Base-by-base conservation (phyloP, 768 basidiomycete genomes). In the Fistulinella prunicolor region DNA sequence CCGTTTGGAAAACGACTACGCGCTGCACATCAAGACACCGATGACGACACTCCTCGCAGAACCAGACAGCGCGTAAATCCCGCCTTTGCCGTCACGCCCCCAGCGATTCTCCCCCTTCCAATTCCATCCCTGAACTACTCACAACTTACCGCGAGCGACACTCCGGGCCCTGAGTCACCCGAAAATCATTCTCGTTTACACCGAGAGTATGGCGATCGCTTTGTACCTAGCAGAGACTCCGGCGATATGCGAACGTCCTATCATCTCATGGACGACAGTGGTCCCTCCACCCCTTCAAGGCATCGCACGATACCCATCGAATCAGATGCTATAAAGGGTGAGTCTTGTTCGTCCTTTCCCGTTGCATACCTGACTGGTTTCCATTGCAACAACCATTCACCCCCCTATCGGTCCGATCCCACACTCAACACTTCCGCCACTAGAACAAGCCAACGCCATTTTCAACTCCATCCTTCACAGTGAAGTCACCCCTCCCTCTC, bases 401-500 rank as follows among this genome's bases (percentile, higher is more conserved):
- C 55, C n/a, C n/a, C 44, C 62, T 61, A 47, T 48, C 35, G 36
- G n/a, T 38, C 40, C 13, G 46, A 65, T 66, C 51, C 54, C 56
- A 26, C 44, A 23, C 47, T 34, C 30, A 28, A 32, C 30, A 14
- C 4, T 14, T 32, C 30, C 26, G 38, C 47, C 39, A 39, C 23
- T 51, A 87, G 89, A 91, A 69, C 88, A 91, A 81, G 87, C 89
- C 45, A 91, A 91, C 61, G 75, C 85, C 10, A 79, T 90, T 44
- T 91, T 92, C 72, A 83, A 75, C 51, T 79, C 85, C 22, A 80
- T 91, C 51, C 71, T 91, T 17, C 82, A 89, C 63, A 78, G 82
- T 30, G 84, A 90, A 71, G 85, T 91, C 41, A 86, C 86, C 0
- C 85, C 87, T 4, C 76, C 81, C 3, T 82, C 82, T 1, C 82